A percentile compares a stretch with the other conserved stretches of the same genome.
Conservation (phyloP, 2,329 filamentous ascomycete species). For the Paraconiothyrium brasiliense region DNA sequence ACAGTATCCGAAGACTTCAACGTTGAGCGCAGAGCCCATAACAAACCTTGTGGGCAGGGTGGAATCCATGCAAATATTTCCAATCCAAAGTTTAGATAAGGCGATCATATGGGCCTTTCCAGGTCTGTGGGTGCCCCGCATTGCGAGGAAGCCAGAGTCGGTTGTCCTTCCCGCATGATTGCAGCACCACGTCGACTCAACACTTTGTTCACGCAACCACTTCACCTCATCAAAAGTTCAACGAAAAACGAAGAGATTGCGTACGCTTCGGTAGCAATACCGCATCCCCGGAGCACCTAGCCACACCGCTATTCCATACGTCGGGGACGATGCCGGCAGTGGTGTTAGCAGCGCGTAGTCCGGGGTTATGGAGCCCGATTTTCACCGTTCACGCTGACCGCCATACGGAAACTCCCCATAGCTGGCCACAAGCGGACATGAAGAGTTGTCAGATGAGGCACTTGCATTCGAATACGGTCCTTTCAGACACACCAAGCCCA, state of each 20-base stretch:
- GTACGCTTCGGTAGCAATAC: conserved; percentile 11
- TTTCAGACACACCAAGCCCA: not conserved
- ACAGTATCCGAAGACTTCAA: not conserved
- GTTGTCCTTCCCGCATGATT: not conserved
- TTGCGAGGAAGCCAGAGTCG: not conserved
- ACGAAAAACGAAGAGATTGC: not conserved
- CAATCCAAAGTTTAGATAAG: not conserved
- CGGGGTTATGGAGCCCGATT: not conserved
- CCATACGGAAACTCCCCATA: conserved; percentile 3
- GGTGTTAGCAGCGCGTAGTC: not conserved
- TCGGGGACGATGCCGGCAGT: not conserved
- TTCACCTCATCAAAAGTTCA: not conserved
- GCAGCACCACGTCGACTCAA: not conserved
- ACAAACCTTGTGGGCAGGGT: not conserved
- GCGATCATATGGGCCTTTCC: conserved; percentile 2
- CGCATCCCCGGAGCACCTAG: conserved; percentile 30
- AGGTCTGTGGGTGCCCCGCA: conserved; percentile 6
- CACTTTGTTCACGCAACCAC: not conserved
- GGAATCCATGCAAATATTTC: not conserved
- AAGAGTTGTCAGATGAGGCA: not conserved
- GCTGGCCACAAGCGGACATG: not conserved
- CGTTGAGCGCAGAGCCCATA: not conserved
- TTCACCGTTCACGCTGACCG: not conserved
- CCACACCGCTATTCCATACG: conserved; percentile 31
- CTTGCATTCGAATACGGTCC: not conserved